These are phyloP conservation scores for Trebouxiophyceae sp. DNA, from an alignment of 163 green algal genomes.

Conservation along the genomic window DNA sequence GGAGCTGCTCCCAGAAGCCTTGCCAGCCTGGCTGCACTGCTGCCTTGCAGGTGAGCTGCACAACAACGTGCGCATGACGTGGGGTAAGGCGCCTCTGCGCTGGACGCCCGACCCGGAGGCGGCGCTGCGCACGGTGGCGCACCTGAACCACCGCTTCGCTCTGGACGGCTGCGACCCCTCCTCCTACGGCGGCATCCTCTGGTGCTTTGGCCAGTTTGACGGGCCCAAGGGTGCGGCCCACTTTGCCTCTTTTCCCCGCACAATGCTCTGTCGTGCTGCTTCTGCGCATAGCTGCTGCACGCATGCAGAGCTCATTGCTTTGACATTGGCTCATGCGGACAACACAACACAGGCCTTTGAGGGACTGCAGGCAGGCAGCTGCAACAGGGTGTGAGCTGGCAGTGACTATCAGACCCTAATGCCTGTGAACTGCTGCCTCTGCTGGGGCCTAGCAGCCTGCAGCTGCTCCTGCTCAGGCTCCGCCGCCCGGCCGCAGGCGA, in stretches of 20 bases:
- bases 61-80: conserved; percentile 15
- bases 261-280: background rate
- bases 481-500: no score
- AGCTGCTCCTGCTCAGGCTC: no score
- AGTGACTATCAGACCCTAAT: background rate
- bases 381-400: background rate
- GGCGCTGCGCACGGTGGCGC: conserved; percentile 11
- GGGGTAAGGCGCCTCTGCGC: conserved; percentile 21
- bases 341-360: no score
- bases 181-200: conserved; percentile 26
- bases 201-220: conserved; percentile 28
- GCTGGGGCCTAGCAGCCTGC: no score
- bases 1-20: background rate
- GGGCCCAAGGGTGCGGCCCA: conserved; percentile 5
- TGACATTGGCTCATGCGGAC: no score
- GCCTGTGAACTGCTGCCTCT: no score
- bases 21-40: background rate
- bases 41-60: conserved; percentile 28
- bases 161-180: conserved; percentile 27
- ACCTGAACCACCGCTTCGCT: conserved; percentile 23
- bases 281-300: background rate
- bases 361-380: background rate
- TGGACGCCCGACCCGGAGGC: conserved; percentile 11
- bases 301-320: no score
- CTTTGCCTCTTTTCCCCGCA: background rate